Conservation (phyloP, 169 alveolate genomes). For the Eimeria praecox region DNA sequence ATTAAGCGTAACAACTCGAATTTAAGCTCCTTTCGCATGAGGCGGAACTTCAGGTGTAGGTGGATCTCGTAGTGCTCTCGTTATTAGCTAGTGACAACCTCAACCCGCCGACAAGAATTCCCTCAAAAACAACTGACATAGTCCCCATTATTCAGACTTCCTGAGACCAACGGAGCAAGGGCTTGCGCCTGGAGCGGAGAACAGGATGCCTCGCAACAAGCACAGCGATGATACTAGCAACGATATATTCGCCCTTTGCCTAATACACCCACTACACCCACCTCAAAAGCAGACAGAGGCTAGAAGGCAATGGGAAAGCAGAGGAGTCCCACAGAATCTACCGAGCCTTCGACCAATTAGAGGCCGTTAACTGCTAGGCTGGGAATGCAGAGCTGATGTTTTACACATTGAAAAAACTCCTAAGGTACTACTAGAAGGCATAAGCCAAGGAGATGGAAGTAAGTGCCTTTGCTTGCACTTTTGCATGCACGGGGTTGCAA, state of each 20-base stretch:
- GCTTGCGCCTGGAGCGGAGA: no score
- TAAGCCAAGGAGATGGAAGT: not conserved
- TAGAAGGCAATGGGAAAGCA: slow-evolving; percentile 25
- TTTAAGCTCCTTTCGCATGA: not conserved
- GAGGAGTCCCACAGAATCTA: not conserved
- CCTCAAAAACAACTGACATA: not conserved
- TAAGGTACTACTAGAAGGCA: not conserved
- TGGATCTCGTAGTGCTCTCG: not conserved
- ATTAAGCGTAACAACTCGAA: not conserved
- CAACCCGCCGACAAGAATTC: not conserved
- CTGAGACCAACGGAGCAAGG: not conserved
- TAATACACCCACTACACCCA: not conserved
- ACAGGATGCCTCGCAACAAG: no score
- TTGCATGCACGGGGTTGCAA: not conserved
- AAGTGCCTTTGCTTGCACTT: not conserved
- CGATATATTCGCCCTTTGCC: not conserved
- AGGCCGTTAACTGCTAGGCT: not conserved
- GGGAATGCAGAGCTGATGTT: not conserved
- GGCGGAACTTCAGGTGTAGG: not conserved
- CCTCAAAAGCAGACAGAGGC: not conserved
- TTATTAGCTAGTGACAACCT: not conserved
- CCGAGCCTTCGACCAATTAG: not conserved
- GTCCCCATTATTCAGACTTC: not conserved
- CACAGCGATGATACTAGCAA: not conserved
- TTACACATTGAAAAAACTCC: not conserved